These are phyloP conservation scores for Eimeria zaria DNA, from an alignment of 169 alveolate genomes.

Conservation along the genomic window DNA sequence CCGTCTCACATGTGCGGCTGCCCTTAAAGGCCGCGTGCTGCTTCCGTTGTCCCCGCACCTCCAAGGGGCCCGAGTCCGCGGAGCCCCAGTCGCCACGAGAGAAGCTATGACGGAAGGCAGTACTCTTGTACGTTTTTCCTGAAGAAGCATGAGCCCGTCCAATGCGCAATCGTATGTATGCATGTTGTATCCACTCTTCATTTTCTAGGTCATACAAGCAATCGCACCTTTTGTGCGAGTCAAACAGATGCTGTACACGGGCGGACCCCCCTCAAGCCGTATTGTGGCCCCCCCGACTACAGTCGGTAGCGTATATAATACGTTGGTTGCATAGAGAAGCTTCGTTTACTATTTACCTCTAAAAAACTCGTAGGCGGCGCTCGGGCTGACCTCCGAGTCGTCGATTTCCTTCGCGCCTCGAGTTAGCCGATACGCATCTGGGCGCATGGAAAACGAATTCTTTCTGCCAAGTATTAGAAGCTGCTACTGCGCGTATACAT, in stretches of 20 bases:
- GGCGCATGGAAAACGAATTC: background rate
- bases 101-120: constrained; percentile 23
- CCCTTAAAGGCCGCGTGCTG: constrained; percentile 8
- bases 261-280: background rate
- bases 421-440: constrained; percentile 24
- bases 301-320: background rate
- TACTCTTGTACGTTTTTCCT: constrained; percentile 78
- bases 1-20: constrained; percentile 5
- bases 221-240: background rate
- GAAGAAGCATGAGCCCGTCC: background rate
- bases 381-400: constrained; percentile 65
- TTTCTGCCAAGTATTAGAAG: background rate
- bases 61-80: constrained; percentile 47
- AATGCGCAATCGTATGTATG: background rate
- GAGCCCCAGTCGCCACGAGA: constrained; percentile 9
- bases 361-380: constrained; percentile 67
- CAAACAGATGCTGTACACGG: background rate
- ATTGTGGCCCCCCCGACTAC: background rate
- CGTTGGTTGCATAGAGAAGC: no score
- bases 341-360: constrained; percentile 10
- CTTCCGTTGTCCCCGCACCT: constrained; percentile 51
- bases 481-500: background rate
- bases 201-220: background rate
- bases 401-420: constrained; percentile 54
- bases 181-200: background rate